These are phyloP conservation scores for Solanum corneliomulleri DNA, from an alignment of 257 asterid species.

Conservation along the genomic window DNA sequence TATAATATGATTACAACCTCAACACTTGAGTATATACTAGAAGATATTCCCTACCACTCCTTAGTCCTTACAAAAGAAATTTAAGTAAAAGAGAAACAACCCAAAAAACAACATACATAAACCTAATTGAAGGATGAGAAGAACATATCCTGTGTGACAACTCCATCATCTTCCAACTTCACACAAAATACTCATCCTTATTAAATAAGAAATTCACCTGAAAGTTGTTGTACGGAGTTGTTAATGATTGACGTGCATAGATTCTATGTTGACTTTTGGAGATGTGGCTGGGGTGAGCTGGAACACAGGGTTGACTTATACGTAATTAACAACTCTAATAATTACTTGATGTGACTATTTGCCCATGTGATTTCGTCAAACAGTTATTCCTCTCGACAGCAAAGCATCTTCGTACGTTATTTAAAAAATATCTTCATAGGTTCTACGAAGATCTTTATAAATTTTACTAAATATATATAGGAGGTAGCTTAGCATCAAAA, in stretches of 20 bases:
- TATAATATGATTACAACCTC: not conserved
- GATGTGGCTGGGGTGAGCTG: not conserved
- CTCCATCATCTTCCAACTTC: not conserved
- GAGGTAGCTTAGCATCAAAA: too few species aligned
- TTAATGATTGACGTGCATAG: not conserved
- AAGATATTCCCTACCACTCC: not conserved
- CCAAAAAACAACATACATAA: not conserved
- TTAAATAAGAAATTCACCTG: not conserved
- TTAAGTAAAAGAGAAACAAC: not conserved
- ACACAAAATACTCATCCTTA: not conserved
- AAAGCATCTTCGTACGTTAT: not conserved
- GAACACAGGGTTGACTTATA: not conserved
- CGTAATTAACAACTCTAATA: not conserved
- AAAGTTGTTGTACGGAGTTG: not conserved
- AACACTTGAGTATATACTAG: not conserved
- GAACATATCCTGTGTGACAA: not conserved
- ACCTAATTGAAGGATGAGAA: not conserved
- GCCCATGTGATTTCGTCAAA: too few species aligned
- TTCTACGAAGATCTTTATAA: not conserved
- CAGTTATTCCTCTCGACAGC: not conserved
- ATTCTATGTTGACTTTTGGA: not conserved
- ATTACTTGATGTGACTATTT: too few species aligned
- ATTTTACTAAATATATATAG: not conserved
- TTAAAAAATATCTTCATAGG: not conserved
- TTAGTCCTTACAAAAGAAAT: not conserved